These are phyloP conservation scores for Heritiera littoralis DNA, from an alignment of 345 rosid species.

Conservation along the genomic window DNA sequence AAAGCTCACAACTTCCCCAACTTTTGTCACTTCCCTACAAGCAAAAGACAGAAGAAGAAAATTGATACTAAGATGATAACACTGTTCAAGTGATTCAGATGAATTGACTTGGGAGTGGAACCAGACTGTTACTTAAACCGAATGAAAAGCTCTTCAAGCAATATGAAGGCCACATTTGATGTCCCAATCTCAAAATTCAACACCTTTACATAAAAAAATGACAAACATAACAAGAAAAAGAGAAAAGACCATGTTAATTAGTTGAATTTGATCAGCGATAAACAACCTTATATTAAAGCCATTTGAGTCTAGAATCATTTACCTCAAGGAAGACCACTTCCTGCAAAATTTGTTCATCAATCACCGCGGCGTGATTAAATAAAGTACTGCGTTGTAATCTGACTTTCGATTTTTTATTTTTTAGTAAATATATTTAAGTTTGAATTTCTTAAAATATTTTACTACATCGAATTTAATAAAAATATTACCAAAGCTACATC, in stretches of 20 bases:
- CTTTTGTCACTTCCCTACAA: conserved; percentile 65
- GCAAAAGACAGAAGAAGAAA: background rate
- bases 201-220: conserved; percentile 35
- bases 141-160: conserved; percentile 56
- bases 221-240: background rate
- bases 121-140: conserved; percentile 51
- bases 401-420: no score
- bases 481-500: background rate
- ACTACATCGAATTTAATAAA: background rate
- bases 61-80: background rate
- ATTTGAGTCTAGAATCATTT: conserved; percentile 10
- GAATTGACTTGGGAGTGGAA: conserved; percentile 2
- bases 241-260: conserved; percentile 17
- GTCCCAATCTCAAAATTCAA: conserved; percentile 66
- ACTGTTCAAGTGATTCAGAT: background rate
- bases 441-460: background rate
- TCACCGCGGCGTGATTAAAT: conserved; percentile 9
- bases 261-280: conserved; percentile 1
- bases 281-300: background rate
- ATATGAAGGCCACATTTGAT: conserved; percentile 47
- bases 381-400: background rate
- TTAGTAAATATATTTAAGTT: background rate
- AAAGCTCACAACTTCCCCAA: conserved; percentile 63
- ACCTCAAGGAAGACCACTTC: conserved; percentile 76
- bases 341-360: conserved; percentile 38